These are phyloP conservation scores for Termitomyces sp. DNA, from an alignment of 768 basidiomycete species.

Conservation along the genomic window DNA sequence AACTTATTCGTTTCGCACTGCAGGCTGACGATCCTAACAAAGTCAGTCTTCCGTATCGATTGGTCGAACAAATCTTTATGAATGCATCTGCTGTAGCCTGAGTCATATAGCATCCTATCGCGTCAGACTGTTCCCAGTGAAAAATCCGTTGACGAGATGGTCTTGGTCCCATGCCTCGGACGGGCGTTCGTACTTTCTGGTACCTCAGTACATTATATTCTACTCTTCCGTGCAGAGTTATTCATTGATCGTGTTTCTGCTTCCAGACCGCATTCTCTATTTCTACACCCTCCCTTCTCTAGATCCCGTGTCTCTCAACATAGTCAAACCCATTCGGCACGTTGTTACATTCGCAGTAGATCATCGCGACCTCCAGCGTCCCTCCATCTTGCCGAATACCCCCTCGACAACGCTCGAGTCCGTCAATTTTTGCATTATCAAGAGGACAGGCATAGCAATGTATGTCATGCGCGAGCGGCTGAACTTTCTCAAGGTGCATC, in stretches of 20 bases:
- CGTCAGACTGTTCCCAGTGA: constrained; percentile 64
- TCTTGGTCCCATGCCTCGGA: constrained; percentile 70
- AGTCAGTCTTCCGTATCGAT: constrained; percentile 24
- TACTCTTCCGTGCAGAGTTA: constrained; percentile 5
- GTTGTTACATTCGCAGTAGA: constrained; percentile 81
- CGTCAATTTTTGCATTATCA: constrained; percentile 71
- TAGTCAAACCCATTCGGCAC: constrained; percentile 76
- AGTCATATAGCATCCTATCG: constrained; percentile 62
- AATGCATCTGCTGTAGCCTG: constrained; percentile 30
- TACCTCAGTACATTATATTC: constrained; percentile 25
- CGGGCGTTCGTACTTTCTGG: constrained; percentile 76
- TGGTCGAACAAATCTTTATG: background rate
- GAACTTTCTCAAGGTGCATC: constrained; percentile 50
- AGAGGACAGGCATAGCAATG: constrained; percentile 57
- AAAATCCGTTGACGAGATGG: constrained; percentile 76
- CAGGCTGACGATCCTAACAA: constrained; percentile 51
- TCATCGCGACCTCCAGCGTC: constrained; percentile 59
- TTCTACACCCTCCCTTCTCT: constrained; percentile 81
- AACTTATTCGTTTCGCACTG: constrained; percentile 74
- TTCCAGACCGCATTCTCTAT: constrained; percentile 57
- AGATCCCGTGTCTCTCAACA: constrained; percentile 54
- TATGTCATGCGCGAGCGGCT: constrained; percentile 64
- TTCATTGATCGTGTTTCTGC: background rate
- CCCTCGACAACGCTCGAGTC: constrained; percentile 36
- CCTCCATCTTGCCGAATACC: constrained; percentile 36